Evolutionary conservation across 2,329 filamentous ascomycete genomes (phyloP).

Genomic region (Dactylellina parvicollis): DNA sequence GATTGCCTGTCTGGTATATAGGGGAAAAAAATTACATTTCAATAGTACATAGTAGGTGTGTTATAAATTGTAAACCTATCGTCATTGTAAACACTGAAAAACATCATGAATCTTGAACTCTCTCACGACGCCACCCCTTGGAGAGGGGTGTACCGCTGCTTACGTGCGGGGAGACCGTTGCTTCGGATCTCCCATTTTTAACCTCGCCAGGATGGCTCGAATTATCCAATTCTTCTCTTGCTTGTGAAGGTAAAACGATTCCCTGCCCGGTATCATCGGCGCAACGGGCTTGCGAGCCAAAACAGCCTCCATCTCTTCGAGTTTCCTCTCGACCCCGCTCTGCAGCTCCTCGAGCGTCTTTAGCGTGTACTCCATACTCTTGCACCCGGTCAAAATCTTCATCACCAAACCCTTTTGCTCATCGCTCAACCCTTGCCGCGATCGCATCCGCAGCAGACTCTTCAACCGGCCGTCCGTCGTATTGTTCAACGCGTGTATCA

Average conservation of each 20-base stretch:
- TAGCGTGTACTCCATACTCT: slow-evolving; percentile 20
- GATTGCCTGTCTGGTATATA: slow-evolving; percentile 34
- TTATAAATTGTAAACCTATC: not conserved
- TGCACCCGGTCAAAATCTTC: not conserved
- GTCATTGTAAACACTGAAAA: not conserved
- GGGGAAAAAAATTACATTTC: slow-evolving; percentile 1
- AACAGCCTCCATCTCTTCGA: slow-evolving; percentile 7
- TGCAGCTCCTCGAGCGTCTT: slow-evolving; percentile 2
- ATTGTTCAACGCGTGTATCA: slow-evolving; percentile 18
- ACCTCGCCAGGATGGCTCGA: slow-evolving; percentile 21
- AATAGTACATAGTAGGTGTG: slow-evolving; percentile 9
- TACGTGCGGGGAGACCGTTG: no score
- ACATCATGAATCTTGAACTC: no score
- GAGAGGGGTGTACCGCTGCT: no score
- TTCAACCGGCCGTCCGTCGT: not conserved
- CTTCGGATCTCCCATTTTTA: not conserved
- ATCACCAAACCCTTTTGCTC: slow-evolving; percentile 20
- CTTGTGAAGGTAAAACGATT: not conserved
- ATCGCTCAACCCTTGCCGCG: not conserved
- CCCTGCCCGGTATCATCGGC: no score
- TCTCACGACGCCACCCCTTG: no score
- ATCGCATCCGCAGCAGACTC: slow-evolving; percentile 5
- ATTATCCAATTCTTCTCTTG: slow-evolving; percentile 21
- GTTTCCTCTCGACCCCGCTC: not conserved
- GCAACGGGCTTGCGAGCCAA: no score